phyloP scores from a whole-genome alignment of 2,329 filamentous ascomycete species.

The Nannizziopsis barbatae region DNA sequence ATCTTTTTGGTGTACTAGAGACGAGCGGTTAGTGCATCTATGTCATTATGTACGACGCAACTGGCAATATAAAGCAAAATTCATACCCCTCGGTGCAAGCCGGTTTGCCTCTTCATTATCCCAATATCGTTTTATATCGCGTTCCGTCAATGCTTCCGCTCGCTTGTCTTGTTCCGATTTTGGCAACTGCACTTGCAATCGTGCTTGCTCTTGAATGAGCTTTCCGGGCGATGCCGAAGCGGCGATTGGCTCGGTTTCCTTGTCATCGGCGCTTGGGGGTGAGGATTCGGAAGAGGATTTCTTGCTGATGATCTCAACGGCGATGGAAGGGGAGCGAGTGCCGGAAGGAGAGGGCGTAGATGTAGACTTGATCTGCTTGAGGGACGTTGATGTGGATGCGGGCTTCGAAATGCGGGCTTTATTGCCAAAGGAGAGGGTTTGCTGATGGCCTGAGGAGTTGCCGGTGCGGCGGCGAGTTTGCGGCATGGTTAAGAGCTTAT shows the following conservation, averaged over 20 bases:
- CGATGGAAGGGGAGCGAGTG: constrained; percentile 1
- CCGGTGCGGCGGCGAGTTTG: constrained; percentile 30
- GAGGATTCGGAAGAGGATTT: not conserved
- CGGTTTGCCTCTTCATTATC: constrained; percentile 56
- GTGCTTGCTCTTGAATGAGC: constrained; percentile 39
- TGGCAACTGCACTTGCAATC: constrained; percentile 31
- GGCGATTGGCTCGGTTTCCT: constrained; percentile 10
- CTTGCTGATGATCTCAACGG: not conserved
- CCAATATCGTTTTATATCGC: constrained; percentile 71
- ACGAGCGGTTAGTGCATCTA: not conserved
- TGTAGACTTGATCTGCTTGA: constrained; percentile 5
- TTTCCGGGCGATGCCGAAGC: constrained; percentile 27
- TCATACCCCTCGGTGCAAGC: constrained; percentile 46
- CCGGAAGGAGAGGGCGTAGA: constrained; percentile 2
- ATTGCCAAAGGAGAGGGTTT: constrained; percentile 54
- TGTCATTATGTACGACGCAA: not conserved
- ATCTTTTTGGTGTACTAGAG: constrained; percentile 60
- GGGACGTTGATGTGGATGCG: constrained; percentile 20
- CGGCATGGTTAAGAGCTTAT: constrained; percentile 27
- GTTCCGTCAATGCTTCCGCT: constrained; percentile 55
- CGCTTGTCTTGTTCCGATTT: constrained; percentile 26
- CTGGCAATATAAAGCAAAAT: constrained; percentile 10
- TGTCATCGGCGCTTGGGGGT: not conserved
- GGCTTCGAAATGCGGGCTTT: constrained; percentile 50
- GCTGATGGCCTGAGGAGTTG: constrained; percentile 30